Conservation (phyloP, 805 yeast species). For the Candida loeiensis region DNA sequence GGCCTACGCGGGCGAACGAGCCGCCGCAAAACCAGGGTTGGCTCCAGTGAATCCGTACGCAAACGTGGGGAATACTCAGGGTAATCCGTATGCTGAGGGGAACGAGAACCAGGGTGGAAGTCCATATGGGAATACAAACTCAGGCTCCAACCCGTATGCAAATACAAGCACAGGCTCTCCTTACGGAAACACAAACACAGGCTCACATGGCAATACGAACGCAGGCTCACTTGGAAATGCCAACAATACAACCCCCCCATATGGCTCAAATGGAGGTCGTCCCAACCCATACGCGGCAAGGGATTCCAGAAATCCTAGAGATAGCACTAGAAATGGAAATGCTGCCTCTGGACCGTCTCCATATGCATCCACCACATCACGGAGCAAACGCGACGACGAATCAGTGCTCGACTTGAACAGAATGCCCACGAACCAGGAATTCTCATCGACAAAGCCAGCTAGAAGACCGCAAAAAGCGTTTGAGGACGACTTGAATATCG, state of each 20-base stretch:
- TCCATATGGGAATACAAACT: constrained; percentile 1
- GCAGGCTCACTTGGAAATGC: too few species aligned
- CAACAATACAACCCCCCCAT: too few species aligned
- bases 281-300: not conserved
- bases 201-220: too few species aligned
- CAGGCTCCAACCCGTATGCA: constrained; percentile 10
- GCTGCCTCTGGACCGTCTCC: constrained; percentile 12
- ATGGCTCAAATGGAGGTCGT: not conserved
- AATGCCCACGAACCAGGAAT: constrained; percentile 31
- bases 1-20: constrained; percentile 45
- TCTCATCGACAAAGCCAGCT: constrained; percentile 14
- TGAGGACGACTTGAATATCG: constrained; percentile 30
- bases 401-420: constrained; percentile 39
- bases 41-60: constrained; percentile 44
- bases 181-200: not conserved
- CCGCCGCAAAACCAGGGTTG: constrained; percentile 30
- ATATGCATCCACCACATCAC: constrained; percentile 11
- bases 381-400: constrained; percentile 18
- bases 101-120: not conserved
- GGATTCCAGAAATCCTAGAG: constrained; percentile 1
- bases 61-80: constrained; percentile 16
- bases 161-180: not conserved
- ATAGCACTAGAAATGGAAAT: constrained; percentile 1
- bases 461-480: constrained; percentile 13
- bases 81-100: constrained; percentile 9